Evolutionary conservation across 139 green algal species (phyloP), one percentile per base, ranked within the genome.

Genomic region (Picochlorum sp.): DNA sequence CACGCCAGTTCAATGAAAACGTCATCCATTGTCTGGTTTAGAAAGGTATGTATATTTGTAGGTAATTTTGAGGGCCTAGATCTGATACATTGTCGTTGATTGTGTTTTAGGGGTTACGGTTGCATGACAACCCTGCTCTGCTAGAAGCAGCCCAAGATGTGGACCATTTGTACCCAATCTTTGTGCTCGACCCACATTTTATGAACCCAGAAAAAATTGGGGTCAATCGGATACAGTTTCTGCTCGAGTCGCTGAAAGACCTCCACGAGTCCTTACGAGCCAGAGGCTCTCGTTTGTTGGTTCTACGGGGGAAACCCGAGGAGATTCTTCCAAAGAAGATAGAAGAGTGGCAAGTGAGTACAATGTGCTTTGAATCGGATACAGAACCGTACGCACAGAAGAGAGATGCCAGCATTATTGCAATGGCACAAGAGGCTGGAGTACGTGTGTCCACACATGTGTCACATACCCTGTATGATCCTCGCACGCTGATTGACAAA

Each of bases 91-190:
- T 41, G 34, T 26, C 65, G 11, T 54, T 54, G 6, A 4, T 54
- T 26, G 16, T 54, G 47, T 24, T 54, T 58, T 67, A 92, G 78
- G 87, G 84, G 13, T 76, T 94, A 31, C 76, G 89, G 9, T 56
- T 97, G 54, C 90, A 97, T 61, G 90, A 97, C 79, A 95, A 95
- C 57, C 87, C 88, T 4, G 85, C 88, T 2, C 78, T 97, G 44
- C 52, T 89, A 4, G 78, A 79, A n/a, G 87, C 90, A 1, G 71
- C 68, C 21, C 44, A 74, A 6, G 75, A 30, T 5, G 75, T 76
- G 0, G 57, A 72, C 8, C 50, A 82, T 23, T 37, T 95, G 11
- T 91, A 85, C 62, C 85, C 90, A 4, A 62, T 97, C 0, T 97
- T 96, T 76, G 69, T 90, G 16, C 57, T 97, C 2, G 90, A 97